Conservation (phyloP, 768 basidiomycete species). For the Termitomyces sp. region DNA sequence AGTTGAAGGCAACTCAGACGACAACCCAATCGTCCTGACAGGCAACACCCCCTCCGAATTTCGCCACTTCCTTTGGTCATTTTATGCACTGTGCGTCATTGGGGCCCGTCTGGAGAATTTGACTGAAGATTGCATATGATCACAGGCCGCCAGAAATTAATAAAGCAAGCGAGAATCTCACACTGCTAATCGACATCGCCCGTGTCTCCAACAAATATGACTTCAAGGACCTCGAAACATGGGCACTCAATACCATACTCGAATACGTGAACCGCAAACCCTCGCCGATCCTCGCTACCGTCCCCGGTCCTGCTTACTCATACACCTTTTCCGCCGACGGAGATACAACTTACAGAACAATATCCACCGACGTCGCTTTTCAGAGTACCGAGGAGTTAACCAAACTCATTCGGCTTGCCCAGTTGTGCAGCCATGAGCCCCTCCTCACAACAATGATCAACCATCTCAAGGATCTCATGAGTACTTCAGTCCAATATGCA, state of each 20-base stretch:
- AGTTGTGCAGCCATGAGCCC: constrained; percentile 59
- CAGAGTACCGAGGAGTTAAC: constrained; percentile 47
- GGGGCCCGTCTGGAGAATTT: background rate
- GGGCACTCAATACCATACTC: constrained; percentile 73
- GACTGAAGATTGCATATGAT: background rate
- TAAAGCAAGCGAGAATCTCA: constrained; percentile 47
- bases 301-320: constrained; percentile 33
- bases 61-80: constrained; percentile 67
- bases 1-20: constrained; percentile 60
- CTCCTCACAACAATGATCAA: constrained; percentile 59
- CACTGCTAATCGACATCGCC: constrained; percentile 57
- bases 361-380: constrained; percentile 15
- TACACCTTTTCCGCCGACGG: constrained; percentile 25
- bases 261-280: constrained; percentile 60
- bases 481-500: constrained; percentile 58
- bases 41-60: constrained; percentile 69
- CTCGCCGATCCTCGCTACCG: constrained; percentile 45
- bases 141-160: constrained; percentile 63
- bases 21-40: constrained; percentile 56
- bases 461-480: constrained; percentile 60
- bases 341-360: constrained; percentile 8
- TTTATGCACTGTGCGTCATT: constrained; percentile 66
- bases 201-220: constrained; percentile 69
- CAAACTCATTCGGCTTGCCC: constrained; percentile 63
- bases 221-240: constrained; percentile 70